phyloP scores from a whole-genome alignment of 768 basidiomycete genomes.

The Sporobolomyces phaffii region DNA sequence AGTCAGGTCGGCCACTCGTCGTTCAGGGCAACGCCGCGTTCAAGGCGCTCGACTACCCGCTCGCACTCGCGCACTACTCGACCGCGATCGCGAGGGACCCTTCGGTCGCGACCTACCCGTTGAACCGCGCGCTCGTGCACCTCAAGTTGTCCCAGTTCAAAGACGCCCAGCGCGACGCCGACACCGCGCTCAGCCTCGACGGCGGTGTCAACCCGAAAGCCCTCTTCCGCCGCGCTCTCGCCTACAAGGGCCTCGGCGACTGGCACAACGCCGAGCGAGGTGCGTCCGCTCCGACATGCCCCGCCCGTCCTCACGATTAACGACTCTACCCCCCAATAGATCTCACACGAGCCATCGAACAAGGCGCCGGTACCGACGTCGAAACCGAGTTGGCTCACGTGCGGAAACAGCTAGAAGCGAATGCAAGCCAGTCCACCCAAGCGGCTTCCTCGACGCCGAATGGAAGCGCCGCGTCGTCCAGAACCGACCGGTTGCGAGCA shows the following conservation, averaged over 20 bases:
- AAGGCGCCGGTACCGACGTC: conserved; percentile 27
- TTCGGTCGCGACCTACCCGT: conserved; percentile 66
- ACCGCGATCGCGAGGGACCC: conserved; percentile 67
- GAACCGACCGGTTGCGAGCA: conserved; percentile 16
- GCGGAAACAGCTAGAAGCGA: neutral
- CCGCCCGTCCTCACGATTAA: neutral
- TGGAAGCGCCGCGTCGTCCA: too few species aligned
- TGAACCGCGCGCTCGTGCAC: conserved; percentile 87
- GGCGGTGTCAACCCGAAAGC: conserved; percentile 46
- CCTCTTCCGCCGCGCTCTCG: conserved; percentile 47
- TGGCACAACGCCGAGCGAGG: conserved; percentile 1
- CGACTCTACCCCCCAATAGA: neutral
- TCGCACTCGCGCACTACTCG: conserved; percentile 80
- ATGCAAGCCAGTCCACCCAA: too few species aligned
- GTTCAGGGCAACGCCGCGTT: conserved; percentile 90
- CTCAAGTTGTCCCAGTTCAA: conserved; percentile 64
- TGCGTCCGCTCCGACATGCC: neutral
- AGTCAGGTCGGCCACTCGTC: too few species aligned
- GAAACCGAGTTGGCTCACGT: neutral
- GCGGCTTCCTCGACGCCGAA: too few species aligned
- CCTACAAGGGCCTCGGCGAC: conserved; percentile 44
- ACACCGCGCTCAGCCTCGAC: conserved; percentile 43
- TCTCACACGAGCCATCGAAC: conserved; percentile 4
- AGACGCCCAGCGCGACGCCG: conserved; percentile 45
- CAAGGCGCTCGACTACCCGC: conserved; percentile 68